Evolutionary conservation across 108 stramenopile genomes (phyloP).

Genomic region (Fragilaria crotonensis): DNA sequence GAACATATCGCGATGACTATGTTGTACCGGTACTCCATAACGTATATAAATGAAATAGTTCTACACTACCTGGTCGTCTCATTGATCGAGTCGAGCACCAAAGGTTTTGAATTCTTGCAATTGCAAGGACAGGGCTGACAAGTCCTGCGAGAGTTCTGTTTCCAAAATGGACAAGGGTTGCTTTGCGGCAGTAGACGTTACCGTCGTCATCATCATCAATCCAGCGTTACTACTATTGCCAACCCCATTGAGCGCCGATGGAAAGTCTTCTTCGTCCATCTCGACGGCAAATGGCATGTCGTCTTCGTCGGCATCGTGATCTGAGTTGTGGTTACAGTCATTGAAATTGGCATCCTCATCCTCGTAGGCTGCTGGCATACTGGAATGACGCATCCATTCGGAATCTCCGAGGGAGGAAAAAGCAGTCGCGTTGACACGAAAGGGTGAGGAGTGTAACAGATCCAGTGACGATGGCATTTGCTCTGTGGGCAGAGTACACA

Average conservation of each 20-base stretch:
- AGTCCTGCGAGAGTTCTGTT: not conserved
- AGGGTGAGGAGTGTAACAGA: slow-evolving; percentile 45
- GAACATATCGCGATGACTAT: too few relatives aligned
- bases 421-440: slow-evolving; percentile 10
- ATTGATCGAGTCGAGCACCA: slow-evolving; percentile 22
- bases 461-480: slow-evolving; percentile 27
- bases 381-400: not conserved
- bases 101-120: slow-evolving; percentile 40
- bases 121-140: slow-evolving; percentile 29
- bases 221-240: too few relatives aligned
- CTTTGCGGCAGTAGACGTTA: not conserved
- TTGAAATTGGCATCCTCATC: not conserved
- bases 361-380: not conserved
- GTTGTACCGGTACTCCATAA: too few relatives aligned
- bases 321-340: not conserved
- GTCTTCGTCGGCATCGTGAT: slow-evolving; percentile 17
- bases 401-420: too few relatives aligned
- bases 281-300: slow-evolving; percentile 66
- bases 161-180: not conserved
- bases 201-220: not conserved
- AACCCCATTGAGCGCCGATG: too few relatives aligned
- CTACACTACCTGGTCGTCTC: too few relatives aligned
- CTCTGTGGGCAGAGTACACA: not conserved
- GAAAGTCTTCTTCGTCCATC: not conserved
- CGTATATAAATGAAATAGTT: too few relatives aligned